phyloP scores from a whole-genome alignment of 345 rosid genomes.

The Eucalyptus globulus region DNA sequence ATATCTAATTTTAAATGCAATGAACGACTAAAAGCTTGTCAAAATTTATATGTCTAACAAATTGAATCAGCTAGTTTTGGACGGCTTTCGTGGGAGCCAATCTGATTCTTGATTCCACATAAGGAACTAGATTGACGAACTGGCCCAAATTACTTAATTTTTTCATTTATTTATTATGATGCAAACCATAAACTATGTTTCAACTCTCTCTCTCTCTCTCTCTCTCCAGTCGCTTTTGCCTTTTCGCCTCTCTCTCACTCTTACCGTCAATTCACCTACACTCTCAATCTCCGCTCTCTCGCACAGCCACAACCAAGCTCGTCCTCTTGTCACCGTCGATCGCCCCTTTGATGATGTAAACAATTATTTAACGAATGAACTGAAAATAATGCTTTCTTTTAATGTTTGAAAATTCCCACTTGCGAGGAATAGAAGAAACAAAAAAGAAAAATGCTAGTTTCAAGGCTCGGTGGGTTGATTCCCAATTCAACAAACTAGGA shows the following conservation, averaged over 20 bases:
- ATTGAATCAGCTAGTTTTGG: accelerated
- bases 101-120: neutral
- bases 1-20: neutral
- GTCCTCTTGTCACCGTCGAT: neutral
- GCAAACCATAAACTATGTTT: neutral
- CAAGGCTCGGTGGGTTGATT: neutral
- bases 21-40: accelerated
- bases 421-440: neutral
- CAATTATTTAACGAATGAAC: neutral
- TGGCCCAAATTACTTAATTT: neutral
- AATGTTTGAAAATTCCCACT: neutral
- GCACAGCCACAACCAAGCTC: neutral
- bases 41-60: neutral
- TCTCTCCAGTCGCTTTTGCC: neutral
- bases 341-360: neutral
- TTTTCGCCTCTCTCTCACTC: neutral
- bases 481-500: neutral
- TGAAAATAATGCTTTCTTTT: no score
- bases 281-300: neutral
- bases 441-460: neutral
- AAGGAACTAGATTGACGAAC: neutral
- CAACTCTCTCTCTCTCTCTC: neutral
- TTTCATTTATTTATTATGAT: neutral
- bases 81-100: accelerated
- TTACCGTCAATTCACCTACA: neutral